Base-by-base conservation (phyloP, 1,284 basidiomycete genomes). In the Apiotrichum montevideense region DNA sequence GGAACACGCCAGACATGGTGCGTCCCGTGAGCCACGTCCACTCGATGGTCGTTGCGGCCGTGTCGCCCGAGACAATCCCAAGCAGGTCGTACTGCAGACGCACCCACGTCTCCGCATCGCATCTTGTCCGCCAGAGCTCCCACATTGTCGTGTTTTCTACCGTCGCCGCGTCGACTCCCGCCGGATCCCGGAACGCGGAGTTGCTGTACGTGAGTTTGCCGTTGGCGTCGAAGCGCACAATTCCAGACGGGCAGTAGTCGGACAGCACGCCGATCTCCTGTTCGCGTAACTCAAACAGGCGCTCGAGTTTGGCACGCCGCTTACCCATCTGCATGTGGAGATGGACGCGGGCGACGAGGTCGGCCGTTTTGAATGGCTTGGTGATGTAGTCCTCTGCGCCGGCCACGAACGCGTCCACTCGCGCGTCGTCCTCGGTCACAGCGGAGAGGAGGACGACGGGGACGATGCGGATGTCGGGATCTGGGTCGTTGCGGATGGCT, bases 321-420 rank as follows among this genome's bases (percentile, higher is more conserved):
- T 75, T 75, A 40, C 71, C 74, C 10, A 75, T 61, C 54, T 73
- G 73, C 60, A 73, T 66, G 48, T 75, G 70, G 35, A 72, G 58
- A 56, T 74, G 64, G 32, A 72, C 71, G 9, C 79, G 68, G 1
- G 78, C 77, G 13, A 80, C 61, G 10, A 80, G 63, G 54, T 80
- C 78, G 53, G 72, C 68, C 6, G 68, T 70, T 54, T 69, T 71
- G 67, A 75, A 76, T 2, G 75, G 74, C 57, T 76, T 76, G 29
- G 59, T 48, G 37, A 77, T 52, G 46, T 66, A 74, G 54, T 76
- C 74, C 53, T 80, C 78, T 0, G 77, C 79, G 13, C 78, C 78
- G 15, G 68, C 73, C 9, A 79, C 61, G 33, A 77, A 52, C 0
- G 72, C 69, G 33, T 67, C 66, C 6, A 75, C 64, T 6, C 70